These are phyloP conservation scores for Penicillium bovifimosum DNA, from an alignment of 495 filamentous ascomycete genomes.

Conservation along the genomic window DNA sequence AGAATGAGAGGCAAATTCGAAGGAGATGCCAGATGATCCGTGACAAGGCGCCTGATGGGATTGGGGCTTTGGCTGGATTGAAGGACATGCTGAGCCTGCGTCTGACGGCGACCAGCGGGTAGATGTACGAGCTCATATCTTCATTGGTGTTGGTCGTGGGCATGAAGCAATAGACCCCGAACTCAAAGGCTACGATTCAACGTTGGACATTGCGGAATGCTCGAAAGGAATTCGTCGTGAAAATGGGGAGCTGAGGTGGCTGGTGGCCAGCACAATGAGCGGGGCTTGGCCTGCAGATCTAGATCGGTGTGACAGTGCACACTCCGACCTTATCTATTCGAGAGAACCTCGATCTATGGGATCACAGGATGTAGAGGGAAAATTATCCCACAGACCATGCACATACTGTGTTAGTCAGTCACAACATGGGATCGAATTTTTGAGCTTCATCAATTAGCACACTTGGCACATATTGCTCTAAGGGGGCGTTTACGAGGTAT, in stretches of 20 bases:
- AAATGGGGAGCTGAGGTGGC: not conserved
- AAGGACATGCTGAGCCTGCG: constrained; percentile 2
- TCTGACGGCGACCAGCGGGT: not conserved
- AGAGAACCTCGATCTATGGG: not conserved
- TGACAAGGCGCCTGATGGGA: constrained; percentile 1
- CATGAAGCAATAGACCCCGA: not conserved
- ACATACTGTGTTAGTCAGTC: not conserved
- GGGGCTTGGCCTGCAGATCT: constrained; percentile 9
- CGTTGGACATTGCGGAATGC: not conserved
- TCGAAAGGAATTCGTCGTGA: not conserved
- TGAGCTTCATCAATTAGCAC: constrained; percentile 1
- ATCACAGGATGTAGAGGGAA: not conserved
- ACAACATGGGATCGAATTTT: constrained; percentile 4
- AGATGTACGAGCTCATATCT: not conserved
- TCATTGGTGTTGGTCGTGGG: not conserved
- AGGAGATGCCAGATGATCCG: constrained; percentile 25
- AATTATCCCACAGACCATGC: not conserved
- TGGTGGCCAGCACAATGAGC: not conserved
- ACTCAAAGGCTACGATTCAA: not conserved
- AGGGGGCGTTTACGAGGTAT: not conserved
- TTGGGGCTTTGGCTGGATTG: constrained; percentile 4
- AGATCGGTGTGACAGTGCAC: constrained; percentile 5
- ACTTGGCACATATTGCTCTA: constrained; percentile 5
- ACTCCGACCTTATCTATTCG: no score
- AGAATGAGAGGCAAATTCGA: constrained; percentile 31